These are phyloP conservation scores for Naematelia encephala DNA, from an alignment of 768 basidiomycete species.

Conservation along the genomic window DNA sequence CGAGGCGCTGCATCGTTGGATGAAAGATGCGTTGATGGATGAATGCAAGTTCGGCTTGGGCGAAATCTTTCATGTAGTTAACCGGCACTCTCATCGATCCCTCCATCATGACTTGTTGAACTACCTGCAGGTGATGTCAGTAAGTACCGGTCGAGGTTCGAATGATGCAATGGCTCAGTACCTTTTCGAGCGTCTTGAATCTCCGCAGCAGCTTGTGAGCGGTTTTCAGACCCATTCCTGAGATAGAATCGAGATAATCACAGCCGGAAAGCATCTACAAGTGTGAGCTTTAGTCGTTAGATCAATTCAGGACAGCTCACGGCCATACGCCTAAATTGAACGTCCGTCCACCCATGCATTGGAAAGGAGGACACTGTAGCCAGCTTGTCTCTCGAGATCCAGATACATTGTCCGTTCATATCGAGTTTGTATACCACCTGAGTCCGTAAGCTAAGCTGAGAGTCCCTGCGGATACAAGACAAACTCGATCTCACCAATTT, in stretches of 20 bases:
- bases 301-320: constrained; percentile 37
- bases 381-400: constrained; percentile 51
- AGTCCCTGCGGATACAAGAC: background rate
- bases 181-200: constrained; percentile 78
- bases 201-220: constrained; percentile 77
- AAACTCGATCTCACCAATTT: constrained; percentile 57
- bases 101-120: constrained; percentile 71
- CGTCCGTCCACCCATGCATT: constrained; percentile 82
- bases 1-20: constrained; percentile 63
- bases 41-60: constrained; percentile 84
- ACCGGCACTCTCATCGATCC: constrained; percentile 78
- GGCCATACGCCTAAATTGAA: constrained; percentile 87
- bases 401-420: constrained; percentile 53
- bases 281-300: constrained; percentile 1
- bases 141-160: background rate
- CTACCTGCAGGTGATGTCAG: constrained; percentile 54
- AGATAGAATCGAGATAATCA: constrained; percentile 69
- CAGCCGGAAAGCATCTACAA: constrained; percentile 51
- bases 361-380: constrained; percentile 62
- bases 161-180: constrained; percentile 5
- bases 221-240: constrained; percentile 89
- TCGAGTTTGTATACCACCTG: constrained; percentile 83
- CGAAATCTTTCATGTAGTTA: constrained; percentile 71
- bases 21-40: constrained; percentile 89
- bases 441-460: background rate